Base-by-base conservation (phyloP, 176 grass and related monocot genomes). In the Hsuehochloa calcarea region DNA sequence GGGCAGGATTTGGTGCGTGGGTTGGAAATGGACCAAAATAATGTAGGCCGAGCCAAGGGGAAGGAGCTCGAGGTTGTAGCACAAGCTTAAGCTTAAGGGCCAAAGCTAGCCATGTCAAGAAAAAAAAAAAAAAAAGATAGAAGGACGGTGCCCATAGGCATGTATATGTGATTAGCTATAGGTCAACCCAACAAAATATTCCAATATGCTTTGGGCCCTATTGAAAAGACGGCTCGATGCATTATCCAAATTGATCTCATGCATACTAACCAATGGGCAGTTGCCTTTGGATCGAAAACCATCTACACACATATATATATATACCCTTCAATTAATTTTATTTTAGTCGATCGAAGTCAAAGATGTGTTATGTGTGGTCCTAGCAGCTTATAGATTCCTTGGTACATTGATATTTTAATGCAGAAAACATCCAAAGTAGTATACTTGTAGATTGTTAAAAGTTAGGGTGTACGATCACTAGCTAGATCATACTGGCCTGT, bases 331-430 rank as follows among this genome's bases (percentile, higher is more conserved):
- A 14, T 56, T 69, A 47, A 60, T 60, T 70, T 63, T 54, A 65
- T 54, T 73, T n/a, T 82, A 38, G 20, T 22, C 15, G 1, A 49
- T 75, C 13, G 9, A 80, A n/a, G 78, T 44, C 69, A 81, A 56
- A 55, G 17, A n/a, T 6, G 35, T 66, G 27, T 12, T 20, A 45
- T 9, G 8, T 51, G 49, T 69, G 75, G 50, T 50, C 49, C 43
- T 66, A n/a, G 19, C 56, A 70, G 39, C 50, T 63, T 62, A 34
- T 47, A 56, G 66, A 88, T 88, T 88, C 80, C 45, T 44, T 79
- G 29, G 41, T 25, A 79, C 44, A 37, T 23, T 20, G 55, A n/a
- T 62, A 7, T 13, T 70, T 70, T 78, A n/a, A n/a, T n/a, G n/a
- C 8, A 27, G 12, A 5, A 49, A 50, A 27, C 4, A 15, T 47